Conservation (phyloP, 169 alveolate genomes). For the Fabrea salina region DNA sequence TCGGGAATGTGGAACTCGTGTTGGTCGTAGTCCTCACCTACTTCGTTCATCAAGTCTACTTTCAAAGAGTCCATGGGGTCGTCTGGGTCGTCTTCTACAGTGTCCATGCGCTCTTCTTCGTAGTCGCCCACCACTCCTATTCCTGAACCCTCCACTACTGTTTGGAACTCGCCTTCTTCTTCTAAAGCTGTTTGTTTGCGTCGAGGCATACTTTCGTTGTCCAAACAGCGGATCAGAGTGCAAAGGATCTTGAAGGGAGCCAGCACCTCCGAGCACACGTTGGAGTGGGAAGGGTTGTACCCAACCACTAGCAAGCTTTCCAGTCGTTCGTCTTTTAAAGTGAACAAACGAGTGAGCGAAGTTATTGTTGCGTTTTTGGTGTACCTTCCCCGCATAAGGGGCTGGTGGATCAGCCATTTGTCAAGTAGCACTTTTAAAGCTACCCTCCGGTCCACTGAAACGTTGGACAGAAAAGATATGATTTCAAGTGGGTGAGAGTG, state of each 20-base stretch:
- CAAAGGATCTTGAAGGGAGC: slow-evolving; percentile 75
- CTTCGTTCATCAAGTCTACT: slow-evolving; percentile 36
- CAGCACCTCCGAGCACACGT: slow-evolving; percentile 61
- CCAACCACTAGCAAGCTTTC: slow-evolving; percentile 65
- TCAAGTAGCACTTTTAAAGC: slow-evolving; percentile 68
- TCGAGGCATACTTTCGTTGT: slow-evolving; percentile 64
- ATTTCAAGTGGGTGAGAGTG: slow-evolving; percentile 63
- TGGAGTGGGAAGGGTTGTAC: slow-evolving; percentile 58
- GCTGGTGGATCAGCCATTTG: slow-evolving; percentile 74
- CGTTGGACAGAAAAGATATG: slow-evolving; percentile 50
- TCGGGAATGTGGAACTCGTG: slow-evolving; percentile 55
- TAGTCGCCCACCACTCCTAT: slow-evolving; percentile 42
- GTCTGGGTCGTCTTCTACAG: slow-evolving; percentile 55
- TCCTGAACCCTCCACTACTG: slow-evolving; percentile 42
- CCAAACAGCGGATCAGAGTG: slow-evolving; percentile 56
- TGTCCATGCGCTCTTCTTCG: slow-evolving; percentile 60
- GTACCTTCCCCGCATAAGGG: slow-evolving; percentile 73
- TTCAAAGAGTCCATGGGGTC: slow-evolving; percentile 23
- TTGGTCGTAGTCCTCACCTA: slow-evolving; percentile 49
- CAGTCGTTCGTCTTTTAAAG: slow-evolving; percentile 52
- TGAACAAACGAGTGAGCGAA: slow-evolving; percentile 56
- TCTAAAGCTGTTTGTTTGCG: slow-evolving; percentile 48
- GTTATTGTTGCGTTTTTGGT: slow-evolving; percentile 63
- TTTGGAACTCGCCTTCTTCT: slow-evolving; percentile 31
- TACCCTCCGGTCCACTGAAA: slow-evolving; percentile 60